Evolutionary conservation across 305 asterid genomes (phyloP), one percentile per base, ranked within the genome.

Genomic region (Andrographis paniculata): DNA sequence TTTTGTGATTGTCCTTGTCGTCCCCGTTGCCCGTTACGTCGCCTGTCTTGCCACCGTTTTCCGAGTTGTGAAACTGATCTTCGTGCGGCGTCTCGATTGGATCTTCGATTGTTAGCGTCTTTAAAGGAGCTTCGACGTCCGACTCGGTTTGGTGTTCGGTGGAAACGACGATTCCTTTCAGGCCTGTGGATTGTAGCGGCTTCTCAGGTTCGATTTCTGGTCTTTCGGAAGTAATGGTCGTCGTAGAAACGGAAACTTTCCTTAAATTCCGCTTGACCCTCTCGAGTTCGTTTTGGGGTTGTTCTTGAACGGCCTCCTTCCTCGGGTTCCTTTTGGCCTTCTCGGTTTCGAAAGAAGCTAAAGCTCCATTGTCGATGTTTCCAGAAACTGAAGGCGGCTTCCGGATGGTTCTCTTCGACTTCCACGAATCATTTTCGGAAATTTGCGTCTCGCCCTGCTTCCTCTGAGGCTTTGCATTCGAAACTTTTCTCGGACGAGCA

Each of bases 241-340:
- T 49, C 17, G 79, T n/a, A n/a, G n/a, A 55, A 21, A 80, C 72
- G 45, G 95, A 66, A 61, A 77, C 78, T 69, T 82, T 85, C 72
- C 78, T 75, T 56, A 79, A 47, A 59, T 48, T 85, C 45, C 78
- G 82, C 60, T 82, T 85, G 48, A 82, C 80, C 68, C 74, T 73
- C 70, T 85, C 88, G 2, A 77, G 74, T 65, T 85, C 94, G 55
- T 38, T 69, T 41, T 75, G 91, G 48, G 85, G 62, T 52, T 70
- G 88, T 24, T 81, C 85, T 55, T 62, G 81, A 45, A 63, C 66
- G 1, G 50, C 30, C 69, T 85, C 95, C 61, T 70, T 79, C 63
- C 75, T 67, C 12, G 69, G 52, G 55, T 63, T 69, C 53, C 77
- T 71, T 46, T 66, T 78, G 19, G 79, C 67, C 55, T 74, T 76